Conservation (phyloP, 768 basidiomycete species). For the Suillus tomentosus region DNA sequence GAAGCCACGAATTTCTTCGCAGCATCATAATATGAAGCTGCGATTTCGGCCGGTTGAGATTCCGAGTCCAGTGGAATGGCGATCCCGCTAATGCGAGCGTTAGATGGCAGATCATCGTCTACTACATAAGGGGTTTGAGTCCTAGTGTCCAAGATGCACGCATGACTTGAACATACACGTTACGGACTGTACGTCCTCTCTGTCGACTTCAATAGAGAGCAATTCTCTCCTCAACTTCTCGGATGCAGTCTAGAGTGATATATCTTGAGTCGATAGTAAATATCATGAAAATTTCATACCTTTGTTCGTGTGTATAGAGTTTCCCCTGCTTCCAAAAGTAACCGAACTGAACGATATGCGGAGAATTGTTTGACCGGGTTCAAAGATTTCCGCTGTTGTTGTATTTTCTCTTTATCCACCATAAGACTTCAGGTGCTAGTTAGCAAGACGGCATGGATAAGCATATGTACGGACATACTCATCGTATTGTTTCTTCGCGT, state of each 20-base stretch:
- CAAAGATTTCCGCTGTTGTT: conserved; percentile 5
- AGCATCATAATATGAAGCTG: conserved; percentile 5
- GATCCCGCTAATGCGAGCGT: conserved; percentile 4
- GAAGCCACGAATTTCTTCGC: background rate
- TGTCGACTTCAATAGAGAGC: conserved; percentile 11
- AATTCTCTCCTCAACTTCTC: conserved; percentile 13
- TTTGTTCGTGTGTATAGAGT: conserved; percentile 15
- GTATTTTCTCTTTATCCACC: background rate
- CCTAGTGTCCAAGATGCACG: background rate
- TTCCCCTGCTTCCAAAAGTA: conserved; percentile 13
- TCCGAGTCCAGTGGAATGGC: conserved; percentile 7
- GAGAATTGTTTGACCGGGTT: conserved; percentile 10
- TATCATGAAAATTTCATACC: conserved; percentile 3
- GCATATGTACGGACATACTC: background rate
- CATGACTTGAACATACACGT: conserved; percentile 6
- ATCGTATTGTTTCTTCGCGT: conserved; percentile 10
- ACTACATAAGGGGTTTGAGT: background rate
- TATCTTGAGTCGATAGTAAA: background rate
- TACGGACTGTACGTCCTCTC: background rate
- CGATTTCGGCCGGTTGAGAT: conserved; percentile 10
- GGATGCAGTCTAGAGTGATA: conserved; percentile 10
- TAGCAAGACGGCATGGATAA: background rate
- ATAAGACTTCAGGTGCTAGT: background rate
- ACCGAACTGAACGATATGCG: conserved; percentile 11
- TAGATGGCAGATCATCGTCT: background rate